Evolutionary conservation across 2,329 filamentous ascomycete genomes (phyloP).

Genomic region (Alternaria sp.): DNA sequence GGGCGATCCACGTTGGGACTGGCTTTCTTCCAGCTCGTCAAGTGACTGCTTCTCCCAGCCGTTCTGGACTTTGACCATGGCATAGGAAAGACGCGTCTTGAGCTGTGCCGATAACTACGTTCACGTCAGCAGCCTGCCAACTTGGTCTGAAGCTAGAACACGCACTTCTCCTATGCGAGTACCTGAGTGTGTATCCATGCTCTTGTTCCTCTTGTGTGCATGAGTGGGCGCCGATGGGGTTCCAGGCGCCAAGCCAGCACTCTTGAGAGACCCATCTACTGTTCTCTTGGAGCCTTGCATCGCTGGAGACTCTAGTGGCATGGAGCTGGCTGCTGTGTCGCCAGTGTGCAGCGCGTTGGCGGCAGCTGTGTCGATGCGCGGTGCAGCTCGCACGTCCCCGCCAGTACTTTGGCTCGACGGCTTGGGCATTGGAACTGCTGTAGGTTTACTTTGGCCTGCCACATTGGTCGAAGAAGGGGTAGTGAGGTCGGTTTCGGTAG

Average conservation of each 20-base stretch:
- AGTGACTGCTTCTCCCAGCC: slow-evolving; percentile 84
- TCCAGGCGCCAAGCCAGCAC: slow-evolving; percentile 33
- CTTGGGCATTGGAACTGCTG: slow-evolving; percentile 27
- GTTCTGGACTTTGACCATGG: slow-evolving; percentile 88
- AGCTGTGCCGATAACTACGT: slow-evolving; percentile 77
- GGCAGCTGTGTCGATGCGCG: slow-evolving; percentile 37
- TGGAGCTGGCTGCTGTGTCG: slow-evolving; percentile 52
- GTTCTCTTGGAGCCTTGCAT: slow-evolving; percentile 72
- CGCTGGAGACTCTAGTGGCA: slow-evolving; percentile 53
- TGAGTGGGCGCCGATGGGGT: slow-evolving; percentile 29
- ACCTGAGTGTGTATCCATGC: slow-evolving; percentile 71
- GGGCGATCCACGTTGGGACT: slow-evolving; percentile 73
- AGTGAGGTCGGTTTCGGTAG: slow-evolving; percentile 20
- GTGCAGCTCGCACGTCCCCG: slow-evolving; percentile 30
- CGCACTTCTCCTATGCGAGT: slow-evolving; percentile 78
- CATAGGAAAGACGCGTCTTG: slow-evolving; percentile 85
- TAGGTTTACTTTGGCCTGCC: slow-evolving; percentile 56
- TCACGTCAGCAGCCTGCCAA: slow-evolving; percentile 36
- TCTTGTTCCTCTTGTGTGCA: slow-evolving; percentile 75
- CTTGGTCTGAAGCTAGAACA: slow-evolving; percentile 27
- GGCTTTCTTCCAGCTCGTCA: slow-evolving; percentile 77
- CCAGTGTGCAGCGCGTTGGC: slow-evolving; percentile 39
- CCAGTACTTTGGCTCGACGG: slow-evolving; percentile 64
- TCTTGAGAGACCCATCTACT: slow-evolving; percentile 74
- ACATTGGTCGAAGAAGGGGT: slow-evolving; percentile 40